Conservation (phyloP, 805 yeast genomes). For the Brettanomyces naardenensis region DNA sequence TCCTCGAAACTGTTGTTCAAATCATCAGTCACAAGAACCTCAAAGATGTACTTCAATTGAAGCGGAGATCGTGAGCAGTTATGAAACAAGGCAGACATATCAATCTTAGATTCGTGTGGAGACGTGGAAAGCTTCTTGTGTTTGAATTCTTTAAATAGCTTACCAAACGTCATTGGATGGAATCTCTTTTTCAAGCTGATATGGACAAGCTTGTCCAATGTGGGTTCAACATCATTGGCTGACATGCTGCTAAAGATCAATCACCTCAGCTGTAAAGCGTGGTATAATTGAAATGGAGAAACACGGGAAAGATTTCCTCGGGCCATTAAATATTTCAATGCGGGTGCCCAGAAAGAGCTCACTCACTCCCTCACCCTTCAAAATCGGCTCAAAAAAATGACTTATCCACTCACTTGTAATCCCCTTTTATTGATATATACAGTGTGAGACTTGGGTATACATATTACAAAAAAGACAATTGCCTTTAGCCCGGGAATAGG, state of each 20-base stretch:
- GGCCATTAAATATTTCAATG: too few relatives aligned
- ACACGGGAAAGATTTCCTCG: too few relatives aligned
- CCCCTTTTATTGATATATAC: too few relatives aligned
- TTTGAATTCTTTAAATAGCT: slow-evolving; percentile 21
- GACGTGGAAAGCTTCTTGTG: slow-evolving; percentile 10
- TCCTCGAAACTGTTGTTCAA: slow-evolving; percentile 19
- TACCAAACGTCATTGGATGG: slow-evolving; percentile 20
- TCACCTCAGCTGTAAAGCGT: too few relatives aligned
- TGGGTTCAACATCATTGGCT: background rate
- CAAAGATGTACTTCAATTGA: slow-evolving; percentile 22
- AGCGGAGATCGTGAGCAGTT: slow-evolving; percentile 12
- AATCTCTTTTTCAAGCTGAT: slow-evolving; percentile 17
- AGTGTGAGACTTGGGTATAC: too few relatives aligned
- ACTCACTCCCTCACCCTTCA: too few relatives aligned
- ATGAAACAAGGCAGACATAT: slow-evolving; percentile 13
- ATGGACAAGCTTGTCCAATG: slow-evolving; percentile 14
- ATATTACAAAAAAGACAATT: too few relatives aligned
- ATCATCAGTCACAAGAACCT: slow-evolving; percentile 20
- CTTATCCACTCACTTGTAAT: too few relatives aligned
- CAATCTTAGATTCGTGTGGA: slow-evolving; percentile 6
- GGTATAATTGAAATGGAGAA: too few relatives aligned
- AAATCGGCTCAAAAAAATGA: too few relatives aligned
- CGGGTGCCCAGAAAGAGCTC: too few relatives aligned
- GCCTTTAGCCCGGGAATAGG: slow-evolving; percentile 24
- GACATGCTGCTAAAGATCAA: too few relatives aligned